Evolutionary conservation across 2,329 filamentous ascomycete genomes (phyloP).

Genomic region (Dactylellina cionopaga): DNA sequence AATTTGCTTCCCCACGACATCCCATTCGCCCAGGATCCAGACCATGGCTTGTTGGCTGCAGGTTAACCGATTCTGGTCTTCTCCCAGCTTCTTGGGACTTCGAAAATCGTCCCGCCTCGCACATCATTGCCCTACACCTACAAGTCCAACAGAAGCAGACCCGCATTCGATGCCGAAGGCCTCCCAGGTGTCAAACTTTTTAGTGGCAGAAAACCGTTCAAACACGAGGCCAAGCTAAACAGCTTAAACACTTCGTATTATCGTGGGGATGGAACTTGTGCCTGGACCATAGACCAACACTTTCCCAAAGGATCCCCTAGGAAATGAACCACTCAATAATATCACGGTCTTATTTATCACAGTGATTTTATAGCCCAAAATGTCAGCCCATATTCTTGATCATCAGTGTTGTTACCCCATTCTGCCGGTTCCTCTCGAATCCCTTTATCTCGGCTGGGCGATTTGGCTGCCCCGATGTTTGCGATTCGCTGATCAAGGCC

Average conservation of each 20-base stretch:
- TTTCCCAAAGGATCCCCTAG: not conserved
- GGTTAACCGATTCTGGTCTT: conserved; percentile 23
- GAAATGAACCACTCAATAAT: conserved; percentile 53
- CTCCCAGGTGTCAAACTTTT: conserved; percentile 5
- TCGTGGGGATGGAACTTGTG: conserved; percentile 22
- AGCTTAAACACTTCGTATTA: conserved; percentile 32
- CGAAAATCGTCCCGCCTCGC: conserved; percentile 29
- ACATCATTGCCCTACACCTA: conserved; percentile 26
- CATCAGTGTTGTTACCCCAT: conserved; percentile 46
- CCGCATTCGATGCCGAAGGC: not conserved
- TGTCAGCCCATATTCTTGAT: conserved; percentile 48
- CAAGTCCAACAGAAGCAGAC: conserved; percentile 9
- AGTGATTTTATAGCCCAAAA: conserved; percentile 24
- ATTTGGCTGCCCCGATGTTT: conserved; percentile 51
- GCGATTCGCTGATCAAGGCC: conserved; percentile 50
- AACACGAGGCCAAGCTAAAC: conserved; percentile 41
- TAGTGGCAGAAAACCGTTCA: conserved; percentile 46
- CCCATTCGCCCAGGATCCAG: conserved; percentile 36
- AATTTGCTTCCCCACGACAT: conserved; percentile 47
- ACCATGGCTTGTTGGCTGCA: conserved; percentile 7
- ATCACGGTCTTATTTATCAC: conserved; percentile 38
- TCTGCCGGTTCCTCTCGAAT: conserved; percentile 41
- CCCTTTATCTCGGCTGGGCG: conserved; percentile 52
- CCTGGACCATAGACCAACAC: conserved; percentile 42
- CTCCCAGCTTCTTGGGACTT: conserved; percentile 27